Percentiles rank a stretch among this genome's conserved stretches.
Conservation (phyloP, 345 rosid species). For the Linum lewisii region DNA sequence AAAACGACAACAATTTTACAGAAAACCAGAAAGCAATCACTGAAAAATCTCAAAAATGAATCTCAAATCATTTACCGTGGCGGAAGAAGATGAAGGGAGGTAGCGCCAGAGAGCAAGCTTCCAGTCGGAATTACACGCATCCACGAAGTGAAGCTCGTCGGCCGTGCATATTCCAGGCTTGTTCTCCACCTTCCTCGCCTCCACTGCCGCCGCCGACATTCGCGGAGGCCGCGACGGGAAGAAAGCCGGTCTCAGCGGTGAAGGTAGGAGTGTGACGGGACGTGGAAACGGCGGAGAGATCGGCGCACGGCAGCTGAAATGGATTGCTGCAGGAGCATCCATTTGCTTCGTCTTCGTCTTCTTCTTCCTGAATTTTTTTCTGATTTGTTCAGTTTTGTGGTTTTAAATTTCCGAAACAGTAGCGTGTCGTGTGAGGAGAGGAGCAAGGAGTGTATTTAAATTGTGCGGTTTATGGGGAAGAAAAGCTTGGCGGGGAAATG, state of each 20-base stretch:
- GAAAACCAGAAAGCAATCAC: no score
- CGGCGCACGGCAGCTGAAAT: background rate
- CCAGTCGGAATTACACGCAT: conserved; percentile 33
- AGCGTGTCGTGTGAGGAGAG: no score
- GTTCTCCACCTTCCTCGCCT: conserved; percentile 1
- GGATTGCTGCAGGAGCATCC: background rate
- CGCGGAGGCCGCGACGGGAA: background rate
- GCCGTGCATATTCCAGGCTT: conserved; percentile 40
- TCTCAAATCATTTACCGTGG: background rate
- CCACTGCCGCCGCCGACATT: background rate
- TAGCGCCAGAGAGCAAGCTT: conserved; percentile 53
- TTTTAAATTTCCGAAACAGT: no score
- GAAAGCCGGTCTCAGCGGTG: background rate
- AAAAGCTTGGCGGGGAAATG: no score
- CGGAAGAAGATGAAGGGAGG: conserved; percentile 29
- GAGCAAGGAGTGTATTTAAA: no score
- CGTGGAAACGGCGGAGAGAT: background rate
- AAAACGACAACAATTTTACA: background rate
- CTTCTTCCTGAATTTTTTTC: background rate
- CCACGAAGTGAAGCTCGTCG: conserved; percentile 45
- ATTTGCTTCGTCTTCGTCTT: background rate
- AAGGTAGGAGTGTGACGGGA: background rate
- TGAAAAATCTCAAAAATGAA: background rate
- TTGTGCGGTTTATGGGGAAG: no score
- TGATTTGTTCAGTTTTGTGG: background rate